A percentile compares a stretch with the other conserved stretches of the same genome.
These are phyloP conservation scores for Gossypium laxum DNA, from an alignment of 441 rosid species.

Conservation along the genomic window DNA sequence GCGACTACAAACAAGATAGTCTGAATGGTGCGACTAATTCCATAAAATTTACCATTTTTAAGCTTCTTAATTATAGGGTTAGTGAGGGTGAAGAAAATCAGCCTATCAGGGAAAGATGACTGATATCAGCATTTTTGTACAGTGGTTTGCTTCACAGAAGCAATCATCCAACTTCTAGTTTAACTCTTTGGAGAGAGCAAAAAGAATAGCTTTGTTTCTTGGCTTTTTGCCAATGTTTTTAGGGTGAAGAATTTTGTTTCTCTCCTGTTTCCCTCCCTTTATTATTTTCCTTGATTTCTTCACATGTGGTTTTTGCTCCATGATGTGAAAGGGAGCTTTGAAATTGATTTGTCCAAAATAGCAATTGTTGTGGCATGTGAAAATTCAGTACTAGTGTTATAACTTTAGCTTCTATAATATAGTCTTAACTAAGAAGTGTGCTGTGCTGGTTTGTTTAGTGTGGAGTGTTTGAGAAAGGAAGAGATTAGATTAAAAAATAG, in stretches of 20 bases:
- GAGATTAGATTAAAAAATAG: neutral
- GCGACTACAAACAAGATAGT: slow-evolving; percentile 14
- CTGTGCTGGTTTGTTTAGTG: neutral
- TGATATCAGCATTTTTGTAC: slow-evolving; percentile 42
- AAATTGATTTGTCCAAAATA: slow-evolving; percentile 18
- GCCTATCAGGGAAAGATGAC: slow-evolving; percentile 18
- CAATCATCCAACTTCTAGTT: slow-evolving; percentile 13
- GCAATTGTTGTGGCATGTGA: slow-evolving; percentile 10
- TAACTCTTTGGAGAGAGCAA: slow-evolving; percentile 16
- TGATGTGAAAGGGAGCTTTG: slow-evolving; percentile 22
- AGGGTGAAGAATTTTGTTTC: slow-evolving; percentile 17
- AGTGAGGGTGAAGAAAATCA: slow-evolving; percentile 23
- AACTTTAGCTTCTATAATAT: neutral
- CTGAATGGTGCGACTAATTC: slow-evolving; percentile 18
- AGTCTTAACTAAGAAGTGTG: neutral
- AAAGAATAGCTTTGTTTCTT: slow-evolving; percentile 13
- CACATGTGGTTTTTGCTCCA: slow-evolving; percentile 13
- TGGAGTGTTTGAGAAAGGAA: slow-evolving; percentile 5
- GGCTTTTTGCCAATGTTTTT: slow-evolving; percentile 21
- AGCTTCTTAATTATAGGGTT: slow-evolving; percentile 18
- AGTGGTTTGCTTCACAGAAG: slow-evolving; percentile 28
- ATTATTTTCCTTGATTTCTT: neutral
- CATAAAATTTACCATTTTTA: slow-evolving; percentile 15
- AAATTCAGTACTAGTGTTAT: slow-evolving; percentile 10
- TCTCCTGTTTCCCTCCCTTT: neutral